Evolutionary conservation across 352 stramenopile species (phyloP), one percentile per base, ranked within the genome.

Genomic region (Pythium apleroticum): DNA sequence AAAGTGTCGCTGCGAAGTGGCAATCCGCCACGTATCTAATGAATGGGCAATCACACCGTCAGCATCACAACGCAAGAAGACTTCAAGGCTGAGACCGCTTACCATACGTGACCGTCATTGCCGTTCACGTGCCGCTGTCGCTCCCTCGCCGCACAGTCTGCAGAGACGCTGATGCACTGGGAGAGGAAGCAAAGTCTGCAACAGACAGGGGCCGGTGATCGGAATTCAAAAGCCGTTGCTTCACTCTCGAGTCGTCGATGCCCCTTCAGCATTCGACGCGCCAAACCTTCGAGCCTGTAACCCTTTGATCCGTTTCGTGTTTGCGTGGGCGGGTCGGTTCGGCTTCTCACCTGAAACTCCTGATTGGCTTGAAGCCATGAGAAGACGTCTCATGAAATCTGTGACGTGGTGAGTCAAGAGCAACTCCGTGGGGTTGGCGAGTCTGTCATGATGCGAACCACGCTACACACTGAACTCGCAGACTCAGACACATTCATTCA

Each of bases 11-110:
- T 81, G 76, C 2, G 84, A 90, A 7, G 58, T 86, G 27, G 84
- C 80, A n/a, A 68, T 69, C 58, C 84, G 77, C 84, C 84, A 92
- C 25, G 80, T 87, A 71, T 92, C 81, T 92, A 41, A 31, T 28
- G n/a, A n/a, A n/a, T n/a, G n/a, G n/a, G n/a, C 30, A 60, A 49
- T 58, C 24, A 30, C n/a, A 60, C 17, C 30, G 15, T 53, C 46
- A 57, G 24, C 19, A 57, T 41, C 50, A n/a, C 31, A 39, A 56
- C 6, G 22, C 19, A 39, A n/a, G n/a, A n/a, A n/a, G n/a, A n/a
- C n/a, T n/a, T n/a, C n/a, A 56, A 19, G 28, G 24, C 9, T 22
- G 28, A 11, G 10, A 41, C 25, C 50, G 19, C 53, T 35, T 57
- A 77, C 73, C 73, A 60, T 77, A 77, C 3, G 66, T 72, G 46